Base-by-base conservation (phyloP, 495 filamentous ascomycete species). In the Pyrenula aspistea region DNA sequence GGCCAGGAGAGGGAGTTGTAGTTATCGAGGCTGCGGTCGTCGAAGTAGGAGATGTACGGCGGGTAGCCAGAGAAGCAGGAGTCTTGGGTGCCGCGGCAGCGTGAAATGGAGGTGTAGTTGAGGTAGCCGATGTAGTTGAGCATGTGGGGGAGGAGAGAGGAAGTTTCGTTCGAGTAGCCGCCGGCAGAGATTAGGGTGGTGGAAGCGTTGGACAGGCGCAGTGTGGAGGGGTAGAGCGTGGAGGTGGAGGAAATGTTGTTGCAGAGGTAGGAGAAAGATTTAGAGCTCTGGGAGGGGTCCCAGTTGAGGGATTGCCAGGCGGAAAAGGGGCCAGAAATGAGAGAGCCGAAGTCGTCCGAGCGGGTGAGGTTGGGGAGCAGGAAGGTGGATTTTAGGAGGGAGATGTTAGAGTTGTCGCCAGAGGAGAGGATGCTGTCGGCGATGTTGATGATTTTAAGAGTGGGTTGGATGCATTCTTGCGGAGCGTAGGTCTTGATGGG, bases 41-140 rank as follows among this genome's bases (percentile, higher is more conserved):
- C 31, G 31, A 8, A 42, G 31, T 42, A 42, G 15, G 56, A 49
- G 57, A 42, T 42, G 31, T 72, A 77, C 47, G 67, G 66, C 55
- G 79, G 77, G 72, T 86, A 89, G 15, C 70, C 65, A 84, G 84
- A 88, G 53, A 76, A 68, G 12, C 80, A 73, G 77, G 77, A 81
- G 20, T 57, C 62, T 52, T 81, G 71, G 12, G 61, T 61, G 47
- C 62, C 70, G 1, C 61, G 50, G 55, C 75, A 76, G 51, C 48
- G 60, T 56, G 59, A 54, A 19, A 74, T 62, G 31, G 61, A 55
- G 1, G 75, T 80, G 1, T 59, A 22, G 54, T 80, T 78, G 56
- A 84, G 66, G 59, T 79, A 87, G 25, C 82, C 82, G 25, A 87
- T 81, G 62, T 76, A 80, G 65, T 89, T 89, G 11, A 88, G 73